These are phyloP conservation scores for Podospora australis DNA, from an alignment of 495 filamentous ascomycete species.

Conservation along the genomic window DNA sequence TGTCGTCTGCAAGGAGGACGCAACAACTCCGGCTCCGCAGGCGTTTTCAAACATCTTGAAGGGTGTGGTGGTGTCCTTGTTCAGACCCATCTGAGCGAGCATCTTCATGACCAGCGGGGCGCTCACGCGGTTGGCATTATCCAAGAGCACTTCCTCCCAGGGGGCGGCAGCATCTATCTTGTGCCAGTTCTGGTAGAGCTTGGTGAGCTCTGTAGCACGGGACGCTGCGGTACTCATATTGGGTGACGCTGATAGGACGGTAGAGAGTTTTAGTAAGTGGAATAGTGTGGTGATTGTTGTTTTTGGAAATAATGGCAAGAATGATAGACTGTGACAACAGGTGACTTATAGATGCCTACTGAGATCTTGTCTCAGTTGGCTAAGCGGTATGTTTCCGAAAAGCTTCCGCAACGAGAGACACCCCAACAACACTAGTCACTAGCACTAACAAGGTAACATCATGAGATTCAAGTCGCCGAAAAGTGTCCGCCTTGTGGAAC, in stretches of 20 bases:
- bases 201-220: conserved; percentile 19
- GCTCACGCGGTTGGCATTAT: conserved; percentile 30
- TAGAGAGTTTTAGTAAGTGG: background rate
- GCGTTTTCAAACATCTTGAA: conserved; percentile 36
- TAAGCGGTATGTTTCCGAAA: background rate
- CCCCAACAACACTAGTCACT: background rate
- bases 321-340: background rate
- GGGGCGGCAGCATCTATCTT: conserved; percentile 6
- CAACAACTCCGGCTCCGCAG: conserved; percentile 37
- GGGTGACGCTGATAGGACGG: background rate
- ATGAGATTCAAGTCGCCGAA: conserved; percentile 1
- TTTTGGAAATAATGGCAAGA: background rate
- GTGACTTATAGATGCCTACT: background rate
- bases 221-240: conserved; percentile 13
- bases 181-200: conserved; percentile 20
- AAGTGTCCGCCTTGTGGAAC: background rate
- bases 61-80: conserved; percentile 20
- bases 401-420: background rate
- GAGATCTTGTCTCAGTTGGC: background rate
- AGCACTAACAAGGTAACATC: background rate
- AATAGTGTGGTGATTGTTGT: background rate
- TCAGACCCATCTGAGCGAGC: conserved; percentile 32
- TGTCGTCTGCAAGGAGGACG: conserved; percentile 23
- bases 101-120: conserved; percentile 24
- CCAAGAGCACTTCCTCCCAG: conserved; percentile 21